Conservation (phyloP, 148 eudicot genomes). For the Heliosperma pusillum region DNA sequence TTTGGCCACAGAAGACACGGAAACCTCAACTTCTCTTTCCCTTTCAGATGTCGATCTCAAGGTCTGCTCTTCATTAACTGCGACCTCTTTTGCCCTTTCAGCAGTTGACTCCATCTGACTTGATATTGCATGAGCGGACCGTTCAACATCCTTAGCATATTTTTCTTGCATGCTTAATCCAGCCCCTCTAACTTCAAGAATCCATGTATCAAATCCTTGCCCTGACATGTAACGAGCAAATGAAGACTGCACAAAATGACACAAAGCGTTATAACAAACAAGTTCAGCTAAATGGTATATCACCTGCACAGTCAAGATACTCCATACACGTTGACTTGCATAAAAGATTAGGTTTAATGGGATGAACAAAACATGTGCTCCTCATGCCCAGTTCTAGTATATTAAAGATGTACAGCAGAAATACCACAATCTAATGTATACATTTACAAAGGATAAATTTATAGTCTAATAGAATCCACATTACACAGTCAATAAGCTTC, state of each 20-base stretch:
- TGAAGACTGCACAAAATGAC: slow-evolving; percentile 59
- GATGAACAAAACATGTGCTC: neutral
- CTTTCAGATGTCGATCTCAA: slow-evolving; percentile 30
- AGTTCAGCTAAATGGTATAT: neutral
- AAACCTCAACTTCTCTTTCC: slow-evolving; percentile 36
- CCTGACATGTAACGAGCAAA: slow-evolving; percentile 98
- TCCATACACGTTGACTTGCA: neutral
- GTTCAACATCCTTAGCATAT: slow-evolving; percentile 54
- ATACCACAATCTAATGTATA: neutral
- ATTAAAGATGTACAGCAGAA: neutral
- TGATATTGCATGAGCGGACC: slow-evolving; percentile 58
- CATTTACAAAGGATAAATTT: neutral
- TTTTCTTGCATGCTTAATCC: slow-evolving; percentile 68
- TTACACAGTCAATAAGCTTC: neutral
- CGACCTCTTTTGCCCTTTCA: slow-evolving; percentile 48
- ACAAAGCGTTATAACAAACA: slow-evolving; percentile 14
- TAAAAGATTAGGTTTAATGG: neutral
- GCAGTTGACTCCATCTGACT: slow-evolving; percentile 63
- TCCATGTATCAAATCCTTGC: slow-evolving; percentile 98
- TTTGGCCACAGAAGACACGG: slow-evolving; percentile 27
- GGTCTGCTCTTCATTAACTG: slow-evolving; percentile 19
- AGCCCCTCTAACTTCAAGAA: slow-evolving; percentile 96
- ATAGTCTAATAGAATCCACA: neutral
- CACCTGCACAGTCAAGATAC: neutral
- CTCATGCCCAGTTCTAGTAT: neutral